Conservation (phyloP, 495 filamentous ascomycete genomes). For the Mytilinidion resinicola region DNA sequence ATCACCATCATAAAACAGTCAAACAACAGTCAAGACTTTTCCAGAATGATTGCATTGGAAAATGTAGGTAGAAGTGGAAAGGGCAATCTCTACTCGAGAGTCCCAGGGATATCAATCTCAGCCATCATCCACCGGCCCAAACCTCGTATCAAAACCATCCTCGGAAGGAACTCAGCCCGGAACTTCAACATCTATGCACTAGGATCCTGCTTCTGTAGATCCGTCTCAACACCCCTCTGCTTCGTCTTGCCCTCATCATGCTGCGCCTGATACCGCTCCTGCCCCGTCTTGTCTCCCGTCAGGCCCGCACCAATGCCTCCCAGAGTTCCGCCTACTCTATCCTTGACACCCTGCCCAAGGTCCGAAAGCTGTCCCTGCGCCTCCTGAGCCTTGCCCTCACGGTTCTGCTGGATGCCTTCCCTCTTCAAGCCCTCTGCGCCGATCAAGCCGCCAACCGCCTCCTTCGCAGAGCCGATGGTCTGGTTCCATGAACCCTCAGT, state of each 20-base stretch:
- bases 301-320: conserved; percentile 63
- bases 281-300: conserved; percentile 59
- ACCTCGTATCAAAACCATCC: too few species aligned
- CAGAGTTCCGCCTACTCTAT: conserved; percentile 67
- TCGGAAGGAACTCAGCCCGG: too few species aligned
- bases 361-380: conserved; percentile 79
- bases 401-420: conserved; percentile 70
- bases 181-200: neutral
- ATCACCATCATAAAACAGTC: too few species aligned
- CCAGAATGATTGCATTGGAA: too few species aligned
- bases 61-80: too few species aligned
- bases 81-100: too few species aligned
- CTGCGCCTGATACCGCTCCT: conserved; percentile 55
- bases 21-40: too few species aligned
- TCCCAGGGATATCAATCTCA: neutral
- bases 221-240: conserved; percentile 77
- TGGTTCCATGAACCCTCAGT: conserved; percentile 74
- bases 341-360: conserved; percentile 58
- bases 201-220: conserved; percentile 62
- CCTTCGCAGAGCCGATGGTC: conserved; percentile 78
- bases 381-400: conserved; percentile 71
- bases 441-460: conserved; percentile 65
- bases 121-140: too few species aligned
- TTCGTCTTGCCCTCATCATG: conserved; percentile 83
- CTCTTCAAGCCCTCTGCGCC: conserved; percentile 70